phyloP scores from a whole-genome alignment of 2,329 filamentous ascomycete genomes.

The Torrubiella hemipterigena region DNA sequence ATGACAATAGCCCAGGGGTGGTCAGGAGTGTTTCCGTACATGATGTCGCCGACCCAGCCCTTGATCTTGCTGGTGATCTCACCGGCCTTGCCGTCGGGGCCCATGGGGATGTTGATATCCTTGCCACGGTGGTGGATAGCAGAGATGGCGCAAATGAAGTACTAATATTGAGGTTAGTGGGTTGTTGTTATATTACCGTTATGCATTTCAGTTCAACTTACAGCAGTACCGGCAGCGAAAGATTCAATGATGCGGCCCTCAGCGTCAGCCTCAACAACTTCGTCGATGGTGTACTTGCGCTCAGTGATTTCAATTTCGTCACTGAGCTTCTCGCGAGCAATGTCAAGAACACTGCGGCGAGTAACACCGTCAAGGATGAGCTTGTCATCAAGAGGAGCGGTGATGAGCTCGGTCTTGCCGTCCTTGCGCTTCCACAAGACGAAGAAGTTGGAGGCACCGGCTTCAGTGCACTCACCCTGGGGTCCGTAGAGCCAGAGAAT shows the following conservation, averaged over 20 bases:
- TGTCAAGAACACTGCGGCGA: constrained; percentile 64
- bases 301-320: constrained; percentile 61
- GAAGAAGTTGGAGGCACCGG: constrained; percentile 88
- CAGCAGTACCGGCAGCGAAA: constrained; percentile 79
- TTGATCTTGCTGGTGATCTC: constrained; percentile 51
- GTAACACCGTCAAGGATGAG: constrained; percentile 85
- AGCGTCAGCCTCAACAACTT: constrained; percentile 57
- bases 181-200: background rate
- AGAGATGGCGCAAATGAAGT: constrained; percentile 58
- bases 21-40: constrained; percentile 57
- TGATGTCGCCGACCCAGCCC: constrained; percentile 57
- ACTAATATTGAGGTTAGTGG: constrained; percentile 32
- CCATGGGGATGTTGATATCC: constrained; percentile 52
- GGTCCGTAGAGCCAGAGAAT: constrained; percentile 86
- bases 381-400: constrained; percentile 69
- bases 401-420: constrained; percentile 55
- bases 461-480: constrained; percentile 73
- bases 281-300: constrained; percentile 69
- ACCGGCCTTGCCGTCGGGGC: constrained; percentile 33
- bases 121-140: constrained; percentile 55
- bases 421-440: constrained; percentile 54
- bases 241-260: constrained; percentile 74
- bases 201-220: constrained; percentile 31
- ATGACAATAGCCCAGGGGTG: constrained; percentile 62
- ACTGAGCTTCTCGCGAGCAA: constrained; percentile 51